Conservation (phyloP, 139 green algal species). For the Pedinophyceae sp. region DNA sequence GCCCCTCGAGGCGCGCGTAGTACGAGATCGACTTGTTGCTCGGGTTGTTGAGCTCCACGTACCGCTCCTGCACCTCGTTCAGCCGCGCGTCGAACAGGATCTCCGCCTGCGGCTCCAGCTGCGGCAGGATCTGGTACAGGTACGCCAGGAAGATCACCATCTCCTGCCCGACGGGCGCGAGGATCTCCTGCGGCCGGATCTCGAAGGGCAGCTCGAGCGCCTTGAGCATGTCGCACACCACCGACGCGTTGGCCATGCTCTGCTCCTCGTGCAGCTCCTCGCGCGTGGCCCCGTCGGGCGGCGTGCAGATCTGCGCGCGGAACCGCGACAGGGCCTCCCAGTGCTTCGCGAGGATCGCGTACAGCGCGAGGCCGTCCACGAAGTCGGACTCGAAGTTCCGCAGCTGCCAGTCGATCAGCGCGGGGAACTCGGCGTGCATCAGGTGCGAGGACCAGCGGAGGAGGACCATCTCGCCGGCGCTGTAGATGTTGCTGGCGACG, state of each 20-base stretch:
- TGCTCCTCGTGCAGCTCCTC: conserved; percentile 21
- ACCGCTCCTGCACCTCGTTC: conserved; percentile 30
- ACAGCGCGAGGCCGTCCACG: conserved; percentile 32
- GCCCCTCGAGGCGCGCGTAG: conserved; percentile 38
- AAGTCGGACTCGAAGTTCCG: conserved; percentile 41
- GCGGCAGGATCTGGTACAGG: conserved; percentile 29
- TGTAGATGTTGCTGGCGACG: conserved; percentile 42
- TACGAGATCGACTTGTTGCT: conserved; percentile 39
- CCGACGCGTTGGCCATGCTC: conserved; percentile 9
- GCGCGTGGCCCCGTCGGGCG: neutral
- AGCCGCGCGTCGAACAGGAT: conserved; percentile 46
- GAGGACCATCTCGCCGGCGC: conserved; percentile 35
- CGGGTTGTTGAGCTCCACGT: conserved; percentile 57
- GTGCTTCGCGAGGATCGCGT: conserved; percentile 36
- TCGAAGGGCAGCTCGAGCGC: conserved; percentile 12
- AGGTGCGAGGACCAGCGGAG: conserved; percentile 38
- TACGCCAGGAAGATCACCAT: conserved; percentile 14
- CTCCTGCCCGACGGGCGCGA: conserved; percentile 6
- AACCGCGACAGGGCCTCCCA: conserved; percentile 27
- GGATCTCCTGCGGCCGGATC: conserved; percentile 9
- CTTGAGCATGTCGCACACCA: conserved; percentile 19
- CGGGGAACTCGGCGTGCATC: conserved; percentile 10
- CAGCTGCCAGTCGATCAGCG: neutral
- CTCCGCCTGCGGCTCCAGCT: conserved; percentile 36
- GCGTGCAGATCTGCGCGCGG: conserved; percentile 8